These are phyloP conservation scores for Heterobasidion occidentale DNA, from an alignment of 1,284 basidiomycete species.

Conservation along the genomic window DNA sequence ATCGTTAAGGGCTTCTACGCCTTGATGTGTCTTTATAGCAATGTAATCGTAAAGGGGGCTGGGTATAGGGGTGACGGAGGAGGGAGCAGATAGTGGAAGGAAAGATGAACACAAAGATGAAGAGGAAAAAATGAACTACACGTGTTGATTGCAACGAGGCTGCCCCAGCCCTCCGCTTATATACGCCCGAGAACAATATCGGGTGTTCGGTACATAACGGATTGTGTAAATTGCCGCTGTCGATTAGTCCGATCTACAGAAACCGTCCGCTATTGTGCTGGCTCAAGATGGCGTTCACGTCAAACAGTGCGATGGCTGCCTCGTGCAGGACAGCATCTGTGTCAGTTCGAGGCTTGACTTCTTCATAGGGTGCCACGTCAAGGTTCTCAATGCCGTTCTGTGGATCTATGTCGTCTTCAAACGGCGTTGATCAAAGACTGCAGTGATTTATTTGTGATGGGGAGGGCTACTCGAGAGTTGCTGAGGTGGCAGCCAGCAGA, in stretches of 20 bases:
- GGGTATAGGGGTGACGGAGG: neutral
- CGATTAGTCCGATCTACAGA: neutral
- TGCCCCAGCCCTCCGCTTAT: conserved; percentile 5
- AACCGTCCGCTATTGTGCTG: neutral
- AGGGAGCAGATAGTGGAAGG: neutral
- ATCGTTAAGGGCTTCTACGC: conserved; percentile 3
- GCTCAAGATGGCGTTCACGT: neutral
- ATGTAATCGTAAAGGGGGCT: neutral
- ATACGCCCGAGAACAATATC: conserved; percentile 8
- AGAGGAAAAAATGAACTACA: conserved; percentile 7
- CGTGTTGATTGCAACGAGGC: conserved; percentile 12
- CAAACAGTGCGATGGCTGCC: neutral
- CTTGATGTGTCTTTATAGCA: neutral
- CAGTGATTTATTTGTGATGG: neutral
- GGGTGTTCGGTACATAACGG: neutral
- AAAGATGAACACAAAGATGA: neutral
- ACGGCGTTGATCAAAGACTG: no score
- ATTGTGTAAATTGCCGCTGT: neutral
- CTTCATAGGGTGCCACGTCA: no score
- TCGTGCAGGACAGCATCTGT: neutral
- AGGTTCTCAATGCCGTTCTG: no score
- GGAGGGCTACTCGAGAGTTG: neutral
- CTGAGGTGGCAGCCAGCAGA: neutral
- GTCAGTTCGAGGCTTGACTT: no score
- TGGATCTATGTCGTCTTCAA: no score